phyloP scores from a whole-genome alignment of 1,284 basidiomycete species.

The Ustilago bromivora region DNA sequence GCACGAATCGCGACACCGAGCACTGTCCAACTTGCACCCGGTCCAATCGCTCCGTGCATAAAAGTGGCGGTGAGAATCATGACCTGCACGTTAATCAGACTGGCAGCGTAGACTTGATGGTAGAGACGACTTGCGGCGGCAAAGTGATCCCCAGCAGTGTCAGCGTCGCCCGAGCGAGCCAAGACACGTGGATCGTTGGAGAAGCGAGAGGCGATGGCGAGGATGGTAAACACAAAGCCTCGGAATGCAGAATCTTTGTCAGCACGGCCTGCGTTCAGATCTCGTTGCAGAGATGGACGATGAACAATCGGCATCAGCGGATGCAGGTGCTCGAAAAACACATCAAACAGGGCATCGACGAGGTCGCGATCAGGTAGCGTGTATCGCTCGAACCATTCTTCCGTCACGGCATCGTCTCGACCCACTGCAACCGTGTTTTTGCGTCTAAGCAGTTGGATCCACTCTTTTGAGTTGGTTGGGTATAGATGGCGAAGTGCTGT shows the following conservation, averaged over 20 bases:
- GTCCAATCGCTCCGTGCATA: constrained; percentile 59
- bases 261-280: constrained; percentile 50
- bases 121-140: constrained; percentile 62
- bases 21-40: constrained; percentile 59
- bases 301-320: constrained; percentile 64
- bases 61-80: constrained; percentile 59
- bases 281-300: constrained; percentile 51
- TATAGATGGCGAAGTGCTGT: constrained; percentile 43
- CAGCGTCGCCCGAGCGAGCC: constrained; percentile 49
- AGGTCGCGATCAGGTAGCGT: constrained; percentile 53
- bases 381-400: constrained; percentile 60
- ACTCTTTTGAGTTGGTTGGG: constrained; percentile 59
- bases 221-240: constrained; percentile 61
- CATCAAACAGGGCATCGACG: constrained; percentile 48
- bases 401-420: constrained; percentile 55
- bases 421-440: constrained; percentile 63
- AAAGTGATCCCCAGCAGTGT: constrained; percentile 61
- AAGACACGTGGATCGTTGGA: constrained; percentile 56
- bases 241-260: constrained; percentile 61
- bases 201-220: constrained; percentile 61
- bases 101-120: constrained; percentile 62
- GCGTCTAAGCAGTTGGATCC: constrained; percentile 58
- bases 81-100: constrained; percentile 64
- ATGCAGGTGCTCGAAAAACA: constrained; percentile 55
- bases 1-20: constrained; percentile 63